Base-by-base conservation (phyloP, 2,329 filamentous ascomycete species). In the Stachybotrys chartarum region DNA sequence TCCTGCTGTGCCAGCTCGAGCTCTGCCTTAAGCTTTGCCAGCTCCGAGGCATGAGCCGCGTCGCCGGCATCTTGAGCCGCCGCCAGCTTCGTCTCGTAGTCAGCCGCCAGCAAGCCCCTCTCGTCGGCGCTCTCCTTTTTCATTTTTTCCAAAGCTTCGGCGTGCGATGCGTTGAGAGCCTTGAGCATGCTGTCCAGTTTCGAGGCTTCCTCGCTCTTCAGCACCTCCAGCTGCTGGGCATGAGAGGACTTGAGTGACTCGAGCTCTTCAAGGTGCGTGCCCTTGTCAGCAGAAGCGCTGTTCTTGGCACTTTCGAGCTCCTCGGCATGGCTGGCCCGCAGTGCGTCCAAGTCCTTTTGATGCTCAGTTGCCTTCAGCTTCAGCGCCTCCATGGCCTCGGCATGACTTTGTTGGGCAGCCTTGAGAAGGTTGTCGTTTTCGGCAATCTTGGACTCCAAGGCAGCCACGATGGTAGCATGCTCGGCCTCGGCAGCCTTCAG, bases 251-350 rank as follows among this genome's bases (percentile, higher is more conserved):
- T 82, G 30, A 85, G 69, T n/a, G 75, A 64, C 45, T 84, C 77
- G 2, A 85, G 68, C 61, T 83, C 79, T 31, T 70, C 68, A 7
- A 78, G 58, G 50, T 79, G 75, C 30, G 75, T 67, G 32, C 80
- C 75, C 57, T 75, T 71, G 53, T 81, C 78, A 18, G 77, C 72
- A 45, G 76, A 76, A 16, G 76, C 75, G 51, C 71, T 73, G 54
- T 75, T 79, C 72, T 83, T 82, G 53, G 80, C 80, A 39, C 69
- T 69, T 66, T 84, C 80, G 10, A 86, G 65, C 63, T 82, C 81
- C 70, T 84, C 79, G 6, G 80, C 79, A 61, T 86, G 80, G 59
- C 75, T 80, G 10, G 79, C 77, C 56, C 75, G 78, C 50, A 87
- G 68, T 2, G 79, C 77, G 46, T 83, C 79, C 1, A 86, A 68